Base-by-base conservation (phyloP, 1,139 yeast species). In the Torulaspora pretoriensis region DNA sequence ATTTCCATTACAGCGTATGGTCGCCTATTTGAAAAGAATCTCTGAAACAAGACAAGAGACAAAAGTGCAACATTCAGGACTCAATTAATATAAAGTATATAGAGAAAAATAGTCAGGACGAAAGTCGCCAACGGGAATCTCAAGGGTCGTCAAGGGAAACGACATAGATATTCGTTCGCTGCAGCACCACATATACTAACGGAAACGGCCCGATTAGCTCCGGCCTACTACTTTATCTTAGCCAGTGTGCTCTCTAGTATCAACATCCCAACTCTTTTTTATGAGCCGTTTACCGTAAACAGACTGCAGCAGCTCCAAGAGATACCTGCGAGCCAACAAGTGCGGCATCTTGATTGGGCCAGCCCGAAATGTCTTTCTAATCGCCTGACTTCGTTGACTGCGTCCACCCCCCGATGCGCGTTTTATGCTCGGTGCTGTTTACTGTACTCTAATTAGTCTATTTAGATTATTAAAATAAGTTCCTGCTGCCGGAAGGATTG, bases 1-100 rank as follows among this genome's bases (percentile, higher is more conserved):
- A 67, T 61, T 47, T 57, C 60, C 63, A 60, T 59, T 22, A 30
- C 28, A 7, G 22, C 7, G 19, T 4, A 23, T 22, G 8, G n/a
- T 12, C 22, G 23, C 16, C 23, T 17, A 6, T 3, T 6, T 12
- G 16, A 19, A 33, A 19, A 19, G 17, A n/a, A 19, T 13, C 36
- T 31, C 24, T 31, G 17, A 16, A 27, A 4, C 22, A 19, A 19
- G 22, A 19, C 22, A 19, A 7, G 22, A 3, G 5, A 19, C 22
- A 19, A 19, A 19, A 9, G 12, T n/a, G 8, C 7, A 26, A 5
- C 29, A 3, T 13, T 13, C 29, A 26, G 13, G 29, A 26, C 12
- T 13, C 12, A 9, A n/a, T 13, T 13, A 10, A 29, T 29, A 29
- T 10, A 29, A 29, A 29, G n/a, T 29, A 29, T 13, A n/a, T 26